A percentile compares a stretch with the other conserved stretches of the same genome.
Conservation (phyloP, 805 yeast genomes). For the Schizosaccharomyces lindneri region DNA sequence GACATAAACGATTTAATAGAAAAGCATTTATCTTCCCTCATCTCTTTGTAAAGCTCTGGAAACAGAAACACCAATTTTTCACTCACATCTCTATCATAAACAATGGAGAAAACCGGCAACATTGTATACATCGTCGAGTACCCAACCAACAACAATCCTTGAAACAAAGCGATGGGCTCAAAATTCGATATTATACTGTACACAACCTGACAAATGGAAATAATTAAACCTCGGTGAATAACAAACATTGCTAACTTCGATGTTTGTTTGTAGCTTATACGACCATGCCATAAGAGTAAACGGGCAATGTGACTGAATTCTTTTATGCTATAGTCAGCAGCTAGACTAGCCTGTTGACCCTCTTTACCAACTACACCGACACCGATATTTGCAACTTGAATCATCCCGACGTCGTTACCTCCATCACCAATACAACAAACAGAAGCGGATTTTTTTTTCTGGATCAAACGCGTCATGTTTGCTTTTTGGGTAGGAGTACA, state of each 20-base stretch:
- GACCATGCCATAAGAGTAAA: conserved; percentile 85
- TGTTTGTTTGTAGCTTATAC: conserved; percentile 86
- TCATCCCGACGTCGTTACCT: conserved; percentile 97
- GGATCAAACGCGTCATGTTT: conserved; percentile 64
- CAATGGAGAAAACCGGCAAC: conserved; percentile 92
- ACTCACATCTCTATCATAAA: conserved; percentile 72
- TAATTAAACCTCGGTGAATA: conserved; percentile 83
- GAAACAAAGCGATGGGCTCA: conserved; percentile 82
- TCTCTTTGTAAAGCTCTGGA: conserved; percentile 84
- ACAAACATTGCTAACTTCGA: conserved; percentile 90
- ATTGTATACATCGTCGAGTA: conserved; percentile 91
- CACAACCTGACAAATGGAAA: conserved; percentile 85
- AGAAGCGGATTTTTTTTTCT: conserved; percentile 57
- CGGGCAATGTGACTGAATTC: conserved; percentile 78
- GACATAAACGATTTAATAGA: conserved; percentile 71
- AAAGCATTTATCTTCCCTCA: conserved; percentile 66
- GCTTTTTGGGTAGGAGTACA: conserved; percentile 98
- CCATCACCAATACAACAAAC: conserved; percentile 98
- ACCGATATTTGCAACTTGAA: conserved; percentile 95
- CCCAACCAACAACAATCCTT: conserved; percentile 97
- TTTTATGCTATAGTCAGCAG: conserved; percentile 86
- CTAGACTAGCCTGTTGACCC: conserved; percentile 88
- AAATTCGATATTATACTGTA: conserved; percentile 65
- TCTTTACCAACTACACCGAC: conserved; percentile 98
- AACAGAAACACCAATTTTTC: conserved; percentile 70